Evolutionary conservation across 805 yeast species (phyloP).

Genomic region (Wickerhamiella sergipiensis): DNA sequence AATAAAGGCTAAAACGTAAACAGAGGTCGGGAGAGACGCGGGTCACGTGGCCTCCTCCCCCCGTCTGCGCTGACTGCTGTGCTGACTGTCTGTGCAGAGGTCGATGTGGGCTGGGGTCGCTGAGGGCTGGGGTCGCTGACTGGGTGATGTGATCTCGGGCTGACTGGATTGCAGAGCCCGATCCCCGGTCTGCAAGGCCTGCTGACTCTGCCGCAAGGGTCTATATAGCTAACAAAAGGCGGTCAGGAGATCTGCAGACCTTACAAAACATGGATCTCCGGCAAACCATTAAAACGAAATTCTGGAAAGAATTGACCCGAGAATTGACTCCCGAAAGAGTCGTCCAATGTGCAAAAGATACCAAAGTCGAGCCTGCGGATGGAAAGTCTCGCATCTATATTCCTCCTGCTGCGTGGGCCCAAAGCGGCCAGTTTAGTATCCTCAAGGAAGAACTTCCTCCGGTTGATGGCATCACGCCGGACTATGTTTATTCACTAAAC

Average conservation of each 20-base stretch:
- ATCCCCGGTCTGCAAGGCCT: too few species aligned
- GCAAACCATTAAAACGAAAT: not conserved
- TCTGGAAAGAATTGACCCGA: slow-evolving; percentile 13
- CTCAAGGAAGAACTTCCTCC: slow-evolving; percentile 38
- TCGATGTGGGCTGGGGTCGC: too few species aligned
- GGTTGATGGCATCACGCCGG: slow-evolving; percentile 45
- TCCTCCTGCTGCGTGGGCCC: slow-evolving; percentile 1
- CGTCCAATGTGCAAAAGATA: slow-evolving; percentile 6
- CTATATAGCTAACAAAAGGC: too few species aligned
- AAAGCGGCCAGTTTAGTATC: too few species aligned
- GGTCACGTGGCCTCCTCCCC: not conserved
- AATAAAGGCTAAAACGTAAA: not conserved
- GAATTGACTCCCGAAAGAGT: slow-evolving; percentile 7
- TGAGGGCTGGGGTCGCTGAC: too few species aligned
- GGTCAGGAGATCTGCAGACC: not conserved
- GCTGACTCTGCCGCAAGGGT: too few species aligned
- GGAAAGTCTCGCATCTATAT: slow-evolving; percentile 2
- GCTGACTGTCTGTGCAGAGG: too few species aligned
- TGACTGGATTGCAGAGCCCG: too few species aligned
- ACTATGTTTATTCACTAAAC: slow-evolving; percentile 61
- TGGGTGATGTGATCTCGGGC: too few species aligned
- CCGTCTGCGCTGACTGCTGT: too few species aligned
- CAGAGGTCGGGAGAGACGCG: not conserved
- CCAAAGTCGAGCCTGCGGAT: slow-evolving; percentile 4
- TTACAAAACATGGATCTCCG: slow-evolving; percentile 2